Evolutionary conservation across 148 eudicot species (phyloP).

Genomic region (Simmondsia chinensis): DNA sequence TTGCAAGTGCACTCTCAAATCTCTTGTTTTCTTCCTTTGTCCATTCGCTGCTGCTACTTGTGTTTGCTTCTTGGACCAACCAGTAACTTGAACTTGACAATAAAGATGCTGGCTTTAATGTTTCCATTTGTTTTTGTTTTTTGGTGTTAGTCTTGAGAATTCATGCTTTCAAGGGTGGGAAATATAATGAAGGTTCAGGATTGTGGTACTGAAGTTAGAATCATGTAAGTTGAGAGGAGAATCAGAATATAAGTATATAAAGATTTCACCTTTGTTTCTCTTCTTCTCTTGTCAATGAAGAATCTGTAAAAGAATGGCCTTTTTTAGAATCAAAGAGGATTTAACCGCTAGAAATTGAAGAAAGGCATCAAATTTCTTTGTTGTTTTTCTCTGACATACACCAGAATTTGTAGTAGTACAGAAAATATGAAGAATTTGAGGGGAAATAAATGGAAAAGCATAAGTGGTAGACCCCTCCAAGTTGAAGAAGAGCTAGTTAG

Average conservation of each 20-base stretch:
- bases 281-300: no score
- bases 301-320: no score
- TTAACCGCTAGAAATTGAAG: no score
- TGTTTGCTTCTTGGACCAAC: conserved; percentile 24
- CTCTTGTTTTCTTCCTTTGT: conserved; percentile 84
- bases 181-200: conserved; percentile 17
- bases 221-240: conserved; percentile 5
- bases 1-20: conserved; percentile 79
- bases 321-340: no score
- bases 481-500: no score
- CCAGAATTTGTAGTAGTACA: no score
- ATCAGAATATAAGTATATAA: conserved; percentile 18
- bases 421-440: no score
- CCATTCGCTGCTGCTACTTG: conserved; percentile 39
- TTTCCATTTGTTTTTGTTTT: conserved; percentile 24
- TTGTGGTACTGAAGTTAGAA: conserved; percentile 7
- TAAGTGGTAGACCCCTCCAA: no score
- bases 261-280: no score
- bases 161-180: conserved; percentile 9
- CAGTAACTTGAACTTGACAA: conserved; percentile 17
- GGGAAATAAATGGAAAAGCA: no score
- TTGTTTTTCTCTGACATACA: no score
- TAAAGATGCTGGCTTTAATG: conserved; percentile 28
- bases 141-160: neutral
- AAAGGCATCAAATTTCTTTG: no score